phyloP scores from a whole-genome alignment of 352 stramenopile species.

The Phytophthora fragariaefolia region DNA sequence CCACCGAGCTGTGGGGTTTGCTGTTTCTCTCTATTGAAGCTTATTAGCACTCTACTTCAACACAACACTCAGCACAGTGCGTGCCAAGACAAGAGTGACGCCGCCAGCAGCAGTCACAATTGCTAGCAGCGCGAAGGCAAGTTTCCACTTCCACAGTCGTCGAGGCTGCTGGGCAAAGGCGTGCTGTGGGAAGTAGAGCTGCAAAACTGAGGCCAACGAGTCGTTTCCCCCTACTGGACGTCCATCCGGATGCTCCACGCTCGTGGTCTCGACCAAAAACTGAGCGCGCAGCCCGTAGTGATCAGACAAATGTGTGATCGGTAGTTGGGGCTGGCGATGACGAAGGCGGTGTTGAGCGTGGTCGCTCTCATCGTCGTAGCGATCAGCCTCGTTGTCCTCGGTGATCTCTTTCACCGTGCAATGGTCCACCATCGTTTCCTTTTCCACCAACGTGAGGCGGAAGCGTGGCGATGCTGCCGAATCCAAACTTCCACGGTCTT shows the following conservation, averaged over 20 bases:
- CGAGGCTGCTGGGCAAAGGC: slow-evolving; percentile 63
- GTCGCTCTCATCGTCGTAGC: slow-evolving; percentile 22
- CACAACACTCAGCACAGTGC: slow-evolving; percentile 25
- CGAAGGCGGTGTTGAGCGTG: slow-evolving; percentile 13
- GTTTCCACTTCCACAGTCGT: slow-evolving; percentile 76
- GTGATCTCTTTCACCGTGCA: slow-evolving; percentile 51
- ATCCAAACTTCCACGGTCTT: slow-evolving; percentile 35
- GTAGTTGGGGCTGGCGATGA: slow-evolving; percentile 34
- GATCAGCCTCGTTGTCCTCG: slow-evolving; percentile 24
- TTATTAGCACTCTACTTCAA: slow-evolving; percentile 17
- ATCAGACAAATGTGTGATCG: slow-evolving; percentile 84
- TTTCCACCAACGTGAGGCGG: slow-evolving; percentile 49
- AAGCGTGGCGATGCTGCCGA: slow-evolving; percentile 29
- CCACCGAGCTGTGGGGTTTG: neutral
- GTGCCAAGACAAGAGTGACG: slow-evolving; percentile 23
- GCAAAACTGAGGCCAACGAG: slow-evolving; percentile 61
- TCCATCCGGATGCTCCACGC: slow-evolving; percentile 55
- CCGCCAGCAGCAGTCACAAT: slow-evolving; percentile 40
- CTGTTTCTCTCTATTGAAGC: neutral
- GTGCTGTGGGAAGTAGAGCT: slow-evolving; percentile 70
- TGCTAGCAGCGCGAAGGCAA: slow-evolving; percentile 49
- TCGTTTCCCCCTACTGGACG: slow-evolving; percentile 31
- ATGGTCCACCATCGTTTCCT: slow-evolving; percentile 63
- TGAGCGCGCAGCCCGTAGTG: slow-evolving; percentile 71
- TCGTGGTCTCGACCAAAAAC: slow-evolving; percentile 57